Evolutionary conservation across 202 grass and related monocot genomes (phyloP).

Genomic region (Carex arenaria): DNA sequence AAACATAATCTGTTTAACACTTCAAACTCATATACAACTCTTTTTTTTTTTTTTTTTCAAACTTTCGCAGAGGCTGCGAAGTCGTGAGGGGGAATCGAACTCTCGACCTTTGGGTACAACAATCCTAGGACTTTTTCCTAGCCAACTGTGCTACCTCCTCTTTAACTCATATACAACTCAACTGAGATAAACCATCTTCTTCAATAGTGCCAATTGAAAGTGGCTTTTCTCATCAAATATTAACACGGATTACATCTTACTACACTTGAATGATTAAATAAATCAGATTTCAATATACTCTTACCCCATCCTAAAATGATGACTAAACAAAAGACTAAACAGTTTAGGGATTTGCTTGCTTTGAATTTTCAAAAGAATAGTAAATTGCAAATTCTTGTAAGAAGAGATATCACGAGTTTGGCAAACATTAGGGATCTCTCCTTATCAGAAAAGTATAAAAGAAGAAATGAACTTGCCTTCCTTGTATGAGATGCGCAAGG

Average conservation of each 20-base stretch:
- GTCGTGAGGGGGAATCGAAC: too few species aligned
- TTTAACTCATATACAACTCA: neutral
- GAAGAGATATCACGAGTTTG: neutral
- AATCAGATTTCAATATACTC: neutral
- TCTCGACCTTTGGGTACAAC: too few species aligned
- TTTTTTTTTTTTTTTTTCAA: too few species aligned
- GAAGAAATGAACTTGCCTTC: slow-evolving; percentile 41
- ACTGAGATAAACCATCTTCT: neutral
- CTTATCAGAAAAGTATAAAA: neutral
- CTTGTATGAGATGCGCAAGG: slow-evolving; percentile 86
- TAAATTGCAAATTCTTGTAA: neutral
- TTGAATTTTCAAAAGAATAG: neutral
- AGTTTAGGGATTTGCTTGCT: neutral
- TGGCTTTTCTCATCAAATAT: neutral
- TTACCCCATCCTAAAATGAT: neutral
- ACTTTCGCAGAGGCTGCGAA: too few species aligned
- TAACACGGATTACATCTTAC: neutral
- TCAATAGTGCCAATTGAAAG: neutral
- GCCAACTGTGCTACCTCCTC: too few species aligned
- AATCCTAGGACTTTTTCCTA: too few species aligned
- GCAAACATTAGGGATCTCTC: neutral
- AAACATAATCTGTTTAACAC: neutral
- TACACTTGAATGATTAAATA: neutral
- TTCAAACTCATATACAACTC: neutral
- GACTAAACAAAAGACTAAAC: neutral